Base-by-base conservation (phyloP, 108 stramenopile species). In the Epithemia pelagica region DNA sequence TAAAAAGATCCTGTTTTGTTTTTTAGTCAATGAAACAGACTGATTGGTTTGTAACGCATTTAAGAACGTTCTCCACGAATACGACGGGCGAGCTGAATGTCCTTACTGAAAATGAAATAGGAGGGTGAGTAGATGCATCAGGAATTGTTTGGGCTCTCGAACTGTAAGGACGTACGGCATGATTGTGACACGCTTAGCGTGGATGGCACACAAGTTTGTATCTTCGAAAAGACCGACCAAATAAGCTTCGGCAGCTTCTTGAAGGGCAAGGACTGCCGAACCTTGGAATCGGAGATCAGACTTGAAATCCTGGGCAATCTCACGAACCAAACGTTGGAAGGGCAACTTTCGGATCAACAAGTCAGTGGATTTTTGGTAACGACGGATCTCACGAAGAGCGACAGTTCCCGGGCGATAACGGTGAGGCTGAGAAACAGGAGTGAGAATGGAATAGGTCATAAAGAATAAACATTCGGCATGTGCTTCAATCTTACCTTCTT, bases 301-400 rank as follows among this genome's bases (percentile, higher is more conserved):
- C 88, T 94, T 92, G 86, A 90, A 85, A 70, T 86, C 86, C 63
- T 87, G 86, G 46, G 84, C 82, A 64, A 91, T 87, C 78, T 91
- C 88, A 76, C 85, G 88, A 27, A 92, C 93, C 54, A 95, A 78
- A 67, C 93, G 83, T 71, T 95, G 92, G 88, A 97, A 96, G 75
- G 94, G 94, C 54, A 96, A 84, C 87, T 94, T 96, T 67, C 91
- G 90, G 87, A 97, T 91, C 56, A 97, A 79, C 52, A 97, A 84
- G 76, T 94, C 93, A 31, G 91, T 95, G 62, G 83, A 83, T 84
- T 93, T 94, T 79, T 95, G 93, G 83, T 95, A 95, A 67, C 87
- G 81, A 75, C 93, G 86, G 78, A 95, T 97, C 78, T 96, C 92
- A 70, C 90, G 89, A 64, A 96, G 96, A 70, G 94, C 94, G 62